Evolutionary conservation across 306 rosid genomes (phyloP), one percentile per base, ranked within the genome.

Genomic region (Dicorynia guianensis): DNA sequence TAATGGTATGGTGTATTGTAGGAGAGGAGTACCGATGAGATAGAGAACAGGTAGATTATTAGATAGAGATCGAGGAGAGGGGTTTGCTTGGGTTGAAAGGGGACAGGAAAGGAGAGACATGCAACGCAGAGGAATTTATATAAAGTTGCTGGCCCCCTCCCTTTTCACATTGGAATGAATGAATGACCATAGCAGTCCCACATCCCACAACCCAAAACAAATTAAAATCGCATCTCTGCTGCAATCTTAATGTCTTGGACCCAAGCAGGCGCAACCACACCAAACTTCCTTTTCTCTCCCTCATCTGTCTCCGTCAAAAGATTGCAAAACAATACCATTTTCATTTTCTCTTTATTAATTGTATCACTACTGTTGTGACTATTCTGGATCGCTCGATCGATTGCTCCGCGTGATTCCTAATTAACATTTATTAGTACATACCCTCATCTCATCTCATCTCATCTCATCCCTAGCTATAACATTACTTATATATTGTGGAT

Each of bases 71-170:
- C 30, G 30, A 25, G 64, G 64, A 74, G 73, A 43, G 50, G 74
- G 71, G 52, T 80, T 80, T 77, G 79, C 72, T 84, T 82, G 85
- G 75, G 53, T 82, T 86, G 18, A 53, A 82, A 86, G 86, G 87
- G 81, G 83, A 2, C 30, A 1, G 30, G 30, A n/a, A n/a, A n/a
- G n/a, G n/a, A n/a, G n/a, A 25, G 30, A 85, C 90, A 89, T 86
- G 91, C 89, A 89, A 86, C 83, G 85, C 48, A 76, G 47, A 79
- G 74, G 86, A 89, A 87, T 84, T 75, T 83, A 79, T 84, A 79
- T 91, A 91, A 89, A 89, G 97, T 86, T 89, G 91, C 84, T n/a
- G n/a, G n/a, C n/a, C n/a, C n/a, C n/a, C 87, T 80, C 88, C 79
- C 93, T 88, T 88, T 90, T 80, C 78, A 60, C 85, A 63, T 78